phyloP scores from a whole-genome alignment of 305 asterid species.

The Solanum hybrid region DNA sequence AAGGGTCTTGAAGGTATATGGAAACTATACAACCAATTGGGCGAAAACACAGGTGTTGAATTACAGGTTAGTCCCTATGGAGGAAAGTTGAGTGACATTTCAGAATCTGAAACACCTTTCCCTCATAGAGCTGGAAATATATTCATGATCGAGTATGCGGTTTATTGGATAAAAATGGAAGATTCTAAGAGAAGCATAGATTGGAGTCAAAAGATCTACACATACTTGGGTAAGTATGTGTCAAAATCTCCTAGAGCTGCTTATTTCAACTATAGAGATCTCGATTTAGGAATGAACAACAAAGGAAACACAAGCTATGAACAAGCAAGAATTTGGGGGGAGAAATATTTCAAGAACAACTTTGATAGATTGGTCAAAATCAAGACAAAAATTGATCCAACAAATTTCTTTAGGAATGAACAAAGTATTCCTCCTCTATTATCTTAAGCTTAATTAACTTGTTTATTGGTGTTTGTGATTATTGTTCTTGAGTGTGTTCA shows the following conservation, averaged over 20 bases:
- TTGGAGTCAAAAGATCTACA: neutral
- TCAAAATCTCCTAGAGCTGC: neutral
- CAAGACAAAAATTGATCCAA: neutral
- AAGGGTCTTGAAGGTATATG: slow-evolving; percentile 12
- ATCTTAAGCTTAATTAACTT: neutral
- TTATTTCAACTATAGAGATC: no score
- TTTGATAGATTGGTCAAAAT: neutral
- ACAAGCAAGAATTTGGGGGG: neutral
- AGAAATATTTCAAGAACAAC: neutral
- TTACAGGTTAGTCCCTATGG: slow-evolving; percentile 11
- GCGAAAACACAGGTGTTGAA: neutral
- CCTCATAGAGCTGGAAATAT: slow-evolving; percentile 19
- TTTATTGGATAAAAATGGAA: neutral
- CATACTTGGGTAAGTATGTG: neutral
- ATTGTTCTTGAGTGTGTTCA: no score
- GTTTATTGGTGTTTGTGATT: no score
- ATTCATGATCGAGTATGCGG: neutral
- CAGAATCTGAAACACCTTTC: slow-evolving; percentile 15
- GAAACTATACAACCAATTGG: slow-evolving; percentile 6
- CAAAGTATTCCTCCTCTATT: neutral
- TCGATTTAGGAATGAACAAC: neutral
- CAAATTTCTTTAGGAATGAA: no score
- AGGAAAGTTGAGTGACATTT: neutral
- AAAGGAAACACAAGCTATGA: neutral
- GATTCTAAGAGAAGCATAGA: neutral